These are phyloP conservation scores for Solanum corneliomulleri DNA, from an alignment of 257 asterid genomes.

Conservation along the genomic window DNA sequence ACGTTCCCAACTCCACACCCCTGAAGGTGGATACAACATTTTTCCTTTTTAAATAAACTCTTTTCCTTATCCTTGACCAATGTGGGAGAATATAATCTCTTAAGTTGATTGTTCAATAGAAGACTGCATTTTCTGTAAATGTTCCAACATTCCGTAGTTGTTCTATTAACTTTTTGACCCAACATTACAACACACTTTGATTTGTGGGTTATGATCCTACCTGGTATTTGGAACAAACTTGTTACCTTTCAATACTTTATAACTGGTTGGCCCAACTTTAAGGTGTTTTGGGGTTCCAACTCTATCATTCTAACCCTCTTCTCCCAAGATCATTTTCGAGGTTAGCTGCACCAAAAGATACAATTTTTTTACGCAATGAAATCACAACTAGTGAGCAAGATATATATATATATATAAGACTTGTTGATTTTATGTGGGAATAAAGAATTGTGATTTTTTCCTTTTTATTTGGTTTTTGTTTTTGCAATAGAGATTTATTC, in stretches of 20 bases:
- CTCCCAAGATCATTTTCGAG: conserved; percentile 4
- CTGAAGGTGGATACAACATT: no score
- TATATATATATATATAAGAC: neutral
- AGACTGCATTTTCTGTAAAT: no score
- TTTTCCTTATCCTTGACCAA: no score
- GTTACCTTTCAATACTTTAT: neutral
- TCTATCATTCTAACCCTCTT: neutral
- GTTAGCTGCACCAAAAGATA: no score
- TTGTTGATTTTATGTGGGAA: neutral
- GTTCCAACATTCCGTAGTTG: no score
- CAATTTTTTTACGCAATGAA: neutral
- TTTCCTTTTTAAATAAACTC: no score
- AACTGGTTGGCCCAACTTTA: neutral
- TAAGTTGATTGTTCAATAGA: no score
- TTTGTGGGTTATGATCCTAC: neutral
- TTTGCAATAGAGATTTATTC: neutral
- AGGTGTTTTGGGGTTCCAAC: neutral
- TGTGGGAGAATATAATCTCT: no score
- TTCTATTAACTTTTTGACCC: neutral
- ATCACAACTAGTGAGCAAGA: neutral
- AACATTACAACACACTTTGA: neutral
- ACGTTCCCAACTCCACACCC: no score
- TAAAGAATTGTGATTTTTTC: neutral
- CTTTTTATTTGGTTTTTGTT: neutral
- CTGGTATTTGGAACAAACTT: neutral